Evolutionary conservation across 106 monocot genomes (phyloP), one percentile per base, ranked within the genome.

Genomic region (Dendrobium nobile): DNA sequence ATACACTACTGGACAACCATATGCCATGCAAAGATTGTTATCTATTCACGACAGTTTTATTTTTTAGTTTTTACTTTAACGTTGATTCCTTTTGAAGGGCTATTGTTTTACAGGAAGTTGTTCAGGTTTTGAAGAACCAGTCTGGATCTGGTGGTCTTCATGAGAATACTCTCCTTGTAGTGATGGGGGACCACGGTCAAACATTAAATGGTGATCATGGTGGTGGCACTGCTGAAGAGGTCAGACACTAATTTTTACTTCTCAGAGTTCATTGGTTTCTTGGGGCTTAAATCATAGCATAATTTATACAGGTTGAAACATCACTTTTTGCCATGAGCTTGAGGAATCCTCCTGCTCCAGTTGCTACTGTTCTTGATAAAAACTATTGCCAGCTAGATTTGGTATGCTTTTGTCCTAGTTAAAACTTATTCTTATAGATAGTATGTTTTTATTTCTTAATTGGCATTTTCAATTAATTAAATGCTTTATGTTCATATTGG

Each of bases 141-240:
- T 95, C 92, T 84, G 88, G 87, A n/a, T 85, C 86, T 82, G 90
- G 92, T 80, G 89, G 82, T 78, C 85, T 84, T 87, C 98, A 94
- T 84, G 95, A 92, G 84, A 95, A 95, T 45, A 98, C 98, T 43
- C 85, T 91, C 51, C 86, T 98, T 77, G 22, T 95, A 67, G 98
- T 98, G 48, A 95, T 98, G 95, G 98, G 98, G 45, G 98, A 98
- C 84, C 98, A 98, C 83, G 98, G 94, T 17, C 98, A 98, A 85
- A 98, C 98, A 10, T 79, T 83, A 82, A 94, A 95, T 90, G 98
- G 98, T 72, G 98, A 98, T 85, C 98, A 98, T 87, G 98, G 98
- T 84, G 98, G 98, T 58, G 94, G 98, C 45, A 91, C 98, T 82
- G 82, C 94, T 73, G 98, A 98, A 84, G 98, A 98, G 91, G 94